phyloP scores from a whole-genome alignment of 78 protist species.

The Chrysochromulina tobinii region DNA sequence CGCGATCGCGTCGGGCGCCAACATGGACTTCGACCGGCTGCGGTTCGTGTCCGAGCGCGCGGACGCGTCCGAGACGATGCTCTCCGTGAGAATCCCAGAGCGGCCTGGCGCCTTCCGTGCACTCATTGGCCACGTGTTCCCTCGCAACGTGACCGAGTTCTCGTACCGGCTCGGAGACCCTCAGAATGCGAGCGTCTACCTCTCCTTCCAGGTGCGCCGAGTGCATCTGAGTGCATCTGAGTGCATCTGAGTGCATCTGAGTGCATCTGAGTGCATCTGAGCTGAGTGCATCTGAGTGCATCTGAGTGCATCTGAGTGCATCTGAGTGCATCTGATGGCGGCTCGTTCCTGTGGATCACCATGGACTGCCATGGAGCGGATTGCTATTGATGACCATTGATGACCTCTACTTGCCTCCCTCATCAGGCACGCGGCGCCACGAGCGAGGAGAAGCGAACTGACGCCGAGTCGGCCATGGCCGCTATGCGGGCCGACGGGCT shows the following conservation, averaged over 20 bases:
- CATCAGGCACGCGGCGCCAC: neutral
- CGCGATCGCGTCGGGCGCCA: constrained; percentile 59
- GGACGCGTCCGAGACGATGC: constrained; percentile 6
- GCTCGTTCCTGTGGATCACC: too few species aligned
- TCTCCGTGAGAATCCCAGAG: constrained; percentile 9
- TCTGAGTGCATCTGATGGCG: too few species aligned
- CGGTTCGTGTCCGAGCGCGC: constrained; percentile 68
- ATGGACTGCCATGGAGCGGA: too few species aligned
- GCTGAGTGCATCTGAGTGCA: neutral
- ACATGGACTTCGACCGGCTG: constrained; percentile 66
- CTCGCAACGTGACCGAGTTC: constrained; percentile 36
- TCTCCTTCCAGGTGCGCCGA: neutral
- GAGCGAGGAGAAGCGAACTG: neutral
- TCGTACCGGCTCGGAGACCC: neutral
- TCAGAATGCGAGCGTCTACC: neutral
- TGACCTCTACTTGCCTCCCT: neutral
- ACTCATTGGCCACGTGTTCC: neutral
- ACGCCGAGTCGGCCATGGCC: too few species aligned
- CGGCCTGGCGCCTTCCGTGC: neutral
- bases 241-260: too few species aligned
- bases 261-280: too few species aligned
- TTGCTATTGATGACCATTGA: too few species aligned
- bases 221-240: neutral
- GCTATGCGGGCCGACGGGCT: neutral
- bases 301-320: too few species aligned